A percentile compares a stretch with the other conserved stretches of the same genome.
These are phyloP conservation scores for Adansonia rubrostipa DNA, from an alignment of 441 rosid genomes.

Conservation along the genomic window DNA sequence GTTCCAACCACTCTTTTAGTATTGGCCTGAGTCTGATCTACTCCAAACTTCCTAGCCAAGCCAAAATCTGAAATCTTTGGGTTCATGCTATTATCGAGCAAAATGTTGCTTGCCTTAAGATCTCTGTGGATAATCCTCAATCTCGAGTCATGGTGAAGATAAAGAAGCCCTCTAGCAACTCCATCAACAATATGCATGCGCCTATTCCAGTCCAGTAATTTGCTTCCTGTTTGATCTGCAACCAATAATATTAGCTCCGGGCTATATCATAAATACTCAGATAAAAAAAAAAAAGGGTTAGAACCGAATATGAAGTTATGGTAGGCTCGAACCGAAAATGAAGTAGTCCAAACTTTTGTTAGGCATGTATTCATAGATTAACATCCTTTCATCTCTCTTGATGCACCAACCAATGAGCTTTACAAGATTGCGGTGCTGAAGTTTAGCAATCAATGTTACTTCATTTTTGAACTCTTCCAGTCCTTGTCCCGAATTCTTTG, in stretches of 20 bases:
- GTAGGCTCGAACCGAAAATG: slow-evolving; percentile 39
- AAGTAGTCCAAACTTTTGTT: slow-evolving; percentile 49
- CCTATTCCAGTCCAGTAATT: slow-evolving; percentile 32
- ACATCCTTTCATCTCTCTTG: slow-evolving; percentile 42
- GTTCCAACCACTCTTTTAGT: slow-evolving; percentile 52
- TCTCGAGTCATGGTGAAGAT: slow-evolving; percentile 45
- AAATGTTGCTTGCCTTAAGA: slow-evolving; percentile 46
- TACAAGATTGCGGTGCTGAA: slow-evolving; percentile 58
- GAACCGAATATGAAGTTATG: background rate
- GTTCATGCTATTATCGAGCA: slow-evolving; percentile 43
- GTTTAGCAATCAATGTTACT: slow-evolving; percentile 38
- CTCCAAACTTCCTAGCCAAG: slow-evolving; percentile 44
- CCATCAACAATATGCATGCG: slow-evolving; percentile 35
- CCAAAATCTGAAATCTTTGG: slow-evolving; percentile 60
- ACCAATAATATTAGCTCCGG: background rate
- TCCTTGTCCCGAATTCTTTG: slow-evolving; percentile 55
- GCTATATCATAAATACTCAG: background rate
- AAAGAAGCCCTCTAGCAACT: slow-evolving; percentile 46
- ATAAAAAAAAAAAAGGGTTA: background rate
- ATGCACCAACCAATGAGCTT: slow-evolving; percentile 50
- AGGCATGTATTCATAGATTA: slow-evolving; percentile 52
- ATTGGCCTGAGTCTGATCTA: slow-evolving; percentile 42
- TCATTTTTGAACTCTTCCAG: slow-evolving; percentile 45
- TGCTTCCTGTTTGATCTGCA: slow-evolving; percentile 34
- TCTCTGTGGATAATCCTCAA: slow-evolving; percentile 44